A percentile compares a stretch with the other conserved stretches of the same genome.
phyloP scores from a whole-genome alignment of 345 rosid species.

The Acer campestre region DNA sequence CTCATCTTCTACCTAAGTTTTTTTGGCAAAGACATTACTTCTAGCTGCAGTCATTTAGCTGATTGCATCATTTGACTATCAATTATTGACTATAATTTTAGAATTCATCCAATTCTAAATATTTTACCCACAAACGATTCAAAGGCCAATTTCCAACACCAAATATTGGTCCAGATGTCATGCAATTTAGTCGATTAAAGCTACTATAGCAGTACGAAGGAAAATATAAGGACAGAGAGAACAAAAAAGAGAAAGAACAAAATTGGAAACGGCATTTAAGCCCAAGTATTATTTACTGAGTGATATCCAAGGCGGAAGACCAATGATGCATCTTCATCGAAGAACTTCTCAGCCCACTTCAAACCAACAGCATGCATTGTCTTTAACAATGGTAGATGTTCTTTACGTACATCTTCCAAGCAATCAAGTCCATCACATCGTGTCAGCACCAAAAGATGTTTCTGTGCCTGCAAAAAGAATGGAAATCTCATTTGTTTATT shows the following conservation, averaged over 20 bases:
- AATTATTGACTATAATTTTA: neutral
- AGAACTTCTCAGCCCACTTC: conserved; percentile 72
- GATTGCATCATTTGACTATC: neutral
- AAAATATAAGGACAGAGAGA: neutral
- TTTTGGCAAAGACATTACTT: neutral
- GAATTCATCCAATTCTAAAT: neutral
- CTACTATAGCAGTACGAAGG: neutral
- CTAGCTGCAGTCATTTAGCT: neutral
- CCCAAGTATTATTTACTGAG: conserved; percentile 46
- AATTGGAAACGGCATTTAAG: neutral
- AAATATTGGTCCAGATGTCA: neutral
- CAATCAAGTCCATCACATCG: conserved; percentile 59
- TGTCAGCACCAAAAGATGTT: conserved; percentile 72
- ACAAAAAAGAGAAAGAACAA: neutral
- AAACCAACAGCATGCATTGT: conserved; percentile 73
- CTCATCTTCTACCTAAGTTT: neutral
- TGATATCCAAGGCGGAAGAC: conserved; percentile 95
- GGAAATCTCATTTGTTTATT: neutral
- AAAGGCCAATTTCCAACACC: conserved; percentile 1
- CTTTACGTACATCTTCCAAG: conserved; percentile 64
- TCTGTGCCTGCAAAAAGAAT: conserved; percentile 58
- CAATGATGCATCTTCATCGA: conserved; percentile 67
- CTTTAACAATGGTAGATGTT: conserved; percentile 58
- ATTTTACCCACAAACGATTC: neutral
- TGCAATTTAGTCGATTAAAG: conserved; percentile 5